phyloP scores from a whole-genome alignment of 2,329 filamentous ascomycete species.

The Trichoderma sp. region DNA sequence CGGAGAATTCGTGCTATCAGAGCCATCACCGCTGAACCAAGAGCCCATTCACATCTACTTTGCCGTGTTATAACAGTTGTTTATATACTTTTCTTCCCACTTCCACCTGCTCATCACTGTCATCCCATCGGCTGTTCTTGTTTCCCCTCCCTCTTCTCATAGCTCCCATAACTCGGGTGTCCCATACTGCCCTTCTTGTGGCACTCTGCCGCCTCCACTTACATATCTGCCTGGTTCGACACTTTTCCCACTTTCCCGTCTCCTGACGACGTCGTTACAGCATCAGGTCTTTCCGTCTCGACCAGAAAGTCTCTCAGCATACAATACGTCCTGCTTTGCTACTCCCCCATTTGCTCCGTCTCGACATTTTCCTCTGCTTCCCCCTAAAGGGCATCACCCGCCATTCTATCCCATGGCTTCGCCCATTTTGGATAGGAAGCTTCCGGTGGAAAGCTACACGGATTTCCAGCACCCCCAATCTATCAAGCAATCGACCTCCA shows the following conservation, averaged over 20 bases:
- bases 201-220: constrained; percentile 29
- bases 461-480: constrained; percentile 35
- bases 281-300: constrained; percentile 13
- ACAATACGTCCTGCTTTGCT: constrained; percentile 1
- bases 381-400: neutral
- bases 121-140: constrained; percentile 23
- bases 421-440: constrained; percentile 37
- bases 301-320: constrained; percentile 7
- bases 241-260: constrained; percentile 19
- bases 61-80: neutral
- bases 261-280: constrained; percentile 23
- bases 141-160: constrained; percentile 7
- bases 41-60: neutral
- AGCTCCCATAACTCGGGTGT: constrained; percentile 28
- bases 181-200: constrained; percentile 30
- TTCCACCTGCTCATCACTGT: constrained; percentile 22
- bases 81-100: neutral
- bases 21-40: neutral
- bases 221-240: constrained; percentile 28
- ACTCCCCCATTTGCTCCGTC: neutral
- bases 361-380: neutral
- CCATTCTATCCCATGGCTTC: constrained; percentile 35
- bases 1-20: neutral
- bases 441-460: constrained; percentile 41
- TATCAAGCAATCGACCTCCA: constrained; percentile 38